Evolutionary conservation across 352 stramenopile genomes (phyloP), one percentile per base, ranked within the genome.

Genomic region (Globisporangium parvum): DNA sequence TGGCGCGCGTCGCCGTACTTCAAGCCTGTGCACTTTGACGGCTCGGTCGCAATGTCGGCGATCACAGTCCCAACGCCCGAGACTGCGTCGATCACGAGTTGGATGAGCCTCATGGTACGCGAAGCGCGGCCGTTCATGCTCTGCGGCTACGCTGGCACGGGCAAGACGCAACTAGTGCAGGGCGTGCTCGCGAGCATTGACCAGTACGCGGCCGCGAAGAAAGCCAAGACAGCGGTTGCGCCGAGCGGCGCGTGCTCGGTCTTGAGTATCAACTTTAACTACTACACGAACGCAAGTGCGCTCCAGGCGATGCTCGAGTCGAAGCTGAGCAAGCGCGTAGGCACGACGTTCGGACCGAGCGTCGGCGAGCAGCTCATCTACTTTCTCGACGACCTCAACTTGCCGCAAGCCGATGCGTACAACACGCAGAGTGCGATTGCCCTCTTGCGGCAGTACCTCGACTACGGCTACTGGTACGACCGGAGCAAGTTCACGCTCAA

Each of bases 331-430:
- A 98, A 98, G 64, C 89, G 92, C 59, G 84, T 98, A 35, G 83
- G 79, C 0, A 66, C 66, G 9, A 94, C 75, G 3, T 97, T 88
- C 62, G 89, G 88, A 3, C 89, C 89, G 5, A 79, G 65, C 2
- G 60, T 73, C 15, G 91, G 90, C 26, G 69, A 83, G n/a, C 77
- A 93, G 35, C 69, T 98, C 23, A 76, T 98, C 31, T 98, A 97
- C 65, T 98, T 98, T 62, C 64, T 98, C 9, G 95, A 98, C 60
- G 95, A 98, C 59, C 59, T 98, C 39, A 98, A 98, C 56, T 65
- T 98, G 15, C 95, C 95, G 17, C 85, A 98, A 64, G 76, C 97
- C 6, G 95, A 98, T 60, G 47, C 80, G 39, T 98, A 98, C 70
- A 93, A 94, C 60, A 98, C 94, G 9, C 95, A 98, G 60, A 96